phyloP scores from a whole-genome alignment of 495 filamentous ascomycete genomes.

The Penicillium roqueforti region DNA sequence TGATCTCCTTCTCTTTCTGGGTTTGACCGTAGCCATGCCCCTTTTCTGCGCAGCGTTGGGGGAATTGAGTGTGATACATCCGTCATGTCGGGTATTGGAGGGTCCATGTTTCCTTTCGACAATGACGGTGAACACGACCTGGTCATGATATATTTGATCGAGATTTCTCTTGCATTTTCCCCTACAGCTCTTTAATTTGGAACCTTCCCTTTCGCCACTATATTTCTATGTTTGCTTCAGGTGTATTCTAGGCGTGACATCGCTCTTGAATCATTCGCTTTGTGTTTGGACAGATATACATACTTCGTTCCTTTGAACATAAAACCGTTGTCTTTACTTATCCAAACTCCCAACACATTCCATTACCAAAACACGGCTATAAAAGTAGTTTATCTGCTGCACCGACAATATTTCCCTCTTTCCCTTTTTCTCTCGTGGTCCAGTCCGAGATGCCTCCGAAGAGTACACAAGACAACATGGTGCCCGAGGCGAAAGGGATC shows the following conservation, averaged over 20 bases:
- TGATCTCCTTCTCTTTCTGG: slow-evolving; percentile 15
- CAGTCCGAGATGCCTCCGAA: slow-evolving; percentile 28
- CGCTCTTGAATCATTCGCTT: neutral
- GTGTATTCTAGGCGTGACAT: neutral
- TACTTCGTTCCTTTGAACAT: neutral
- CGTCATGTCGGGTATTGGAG: slow-evolving; percentile 20
- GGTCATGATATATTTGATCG: slow-evolving; percentile 18
- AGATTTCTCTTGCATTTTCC: slow-evolving; percentile 1
- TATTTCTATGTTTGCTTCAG: slow-evolving; percentile 11
- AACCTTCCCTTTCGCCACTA: neutral
- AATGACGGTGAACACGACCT: slow-evolving; percentile 8
- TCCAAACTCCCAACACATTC: neutral
- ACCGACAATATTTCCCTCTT: neutral
- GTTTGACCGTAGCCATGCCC: slow-evolving; percentile 14
- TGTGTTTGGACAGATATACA: slow-evolving; percentile 3
- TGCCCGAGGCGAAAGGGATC: slow-evolving; percentile 39
- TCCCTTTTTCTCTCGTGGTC: neutral
- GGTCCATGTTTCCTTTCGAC: slow-evolving; percentile 7
- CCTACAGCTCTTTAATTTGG: slow-evolving; percentile 2
- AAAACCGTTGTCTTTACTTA: neutral
- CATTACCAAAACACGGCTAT: neutral
- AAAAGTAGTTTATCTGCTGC: neutral
- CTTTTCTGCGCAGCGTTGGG: slow-evolving; percentile 11
- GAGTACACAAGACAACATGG: slow-evolving; percentile 19
- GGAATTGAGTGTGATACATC: slow-evolving; percentile 14